Evolutionary conservation across 805 yeast genomes (phyloP).

Genomic region (Scheffersomyces ergatensis): DNA sequence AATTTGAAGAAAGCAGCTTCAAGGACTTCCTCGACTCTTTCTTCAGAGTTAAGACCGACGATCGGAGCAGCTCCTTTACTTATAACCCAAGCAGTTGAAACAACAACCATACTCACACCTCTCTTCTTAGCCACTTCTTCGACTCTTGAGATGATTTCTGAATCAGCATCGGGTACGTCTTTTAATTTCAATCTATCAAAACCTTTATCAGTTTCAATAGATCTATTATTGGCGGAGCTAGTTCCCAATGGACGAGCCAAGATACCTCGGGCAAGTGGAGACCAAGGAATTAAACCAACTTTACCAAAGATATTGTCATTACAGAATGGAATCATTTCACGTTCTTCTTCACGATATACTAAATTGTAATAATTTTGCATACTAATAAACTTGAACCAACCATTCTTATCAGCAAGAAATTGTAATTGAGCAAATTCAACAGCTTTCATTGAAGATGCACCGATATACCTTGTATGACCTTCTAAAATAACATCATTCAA

Average conservation of each 20-base stretch:
- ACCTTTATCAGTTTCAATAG: slow-evolving; percentile 9
- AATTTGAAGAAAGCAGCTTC: slow-evolving; percentile 9
- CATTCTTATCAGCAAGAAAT: slow-evolving; percentile 50
- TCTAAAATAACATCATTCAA: slow-evolving; percentile 50
- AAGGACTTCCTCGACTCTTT: slow-evolving; percentile 17
- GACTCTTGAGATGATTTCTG: slow-evolving; percentile 34
- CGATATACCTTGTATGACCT: slow-evolving; percentile 55
- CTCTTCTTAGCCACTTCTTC: slow-evolving; percentile 50
- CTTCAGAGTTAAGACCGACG: slow-evolving; percentile 14
- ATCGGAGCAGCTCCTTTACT: slow-evolving; percentile 16
- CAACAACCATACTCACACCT: slow-evolving; percentile 43
- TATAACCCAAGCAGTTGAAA: slow-evolving; percentile 21
- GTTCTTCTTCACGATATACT: slow-evolving; percentile 61
- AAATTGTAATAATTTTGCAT: slow-evolving; percentile 61
- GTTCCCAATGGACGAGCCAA: slow-evolving; percentile 44
- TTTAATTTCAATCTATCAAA: slow-evolving; percentile 8
- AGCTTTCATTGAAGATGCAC: slow-evolving; percentile 62
- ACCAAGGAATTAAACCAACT: slow-evolving; percentile 61
- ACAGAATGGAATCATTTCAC: slow-evolving; percentile 58
- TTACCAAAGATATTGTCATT: slow-evolving; percentile 35
- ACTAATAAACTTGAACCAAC: slow-evolving; percentile 57
- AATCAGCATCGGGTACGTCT: slow-evolving; percentile 13
- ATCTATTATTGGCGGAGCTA: slow-evolving; percentile 6
- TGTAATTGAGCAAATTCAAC: slow-evolving; percentile 55
- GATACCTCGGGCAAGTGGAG: slow-evolving; percentile 56